phyloP scores from a whole-genome alignment of 768 basidiomycete species.

The Piloderma croceum region DNA sequence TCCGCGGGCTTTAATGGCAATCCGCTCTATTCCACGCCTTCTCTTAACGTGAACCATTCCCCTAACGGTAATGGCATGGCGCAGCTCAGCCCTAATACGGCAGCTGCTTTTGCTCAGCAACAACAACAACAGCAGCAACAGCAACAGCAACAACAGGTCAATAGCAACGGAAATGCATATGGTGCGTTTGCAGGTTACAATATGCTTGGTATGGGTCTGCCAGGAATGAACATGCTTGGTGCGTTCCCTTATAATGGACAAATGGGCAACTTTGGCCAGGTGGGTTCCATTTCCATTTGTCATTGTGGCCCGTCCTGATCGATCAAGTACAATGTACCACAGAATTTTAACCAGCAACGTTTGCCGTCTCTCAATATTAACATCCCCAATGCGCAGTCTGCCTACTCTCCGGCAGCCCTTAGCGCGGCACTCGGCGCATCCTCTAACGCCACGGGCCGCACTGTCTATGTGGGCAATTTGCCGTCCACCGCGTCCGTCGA shows the following conservation, averaged over 20 bases:
- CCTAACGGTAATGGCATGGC: slow-evolving; percentile 46
- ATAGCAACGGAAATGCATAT: slow-evolving; percentile 48
- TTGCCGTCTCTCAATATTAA: slow-evolving; percentile 59
- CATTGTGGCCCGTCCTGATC: neutral
- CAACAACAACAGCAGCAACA: slow-evolving; percentile 28
- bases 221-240: slow-evolving; percentile 64
- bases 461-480: slow-evolving; percentile 95
- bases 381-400: slow-evolving; percentile 66
- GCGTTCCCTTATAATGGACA: slow-evolving; percentile 69
- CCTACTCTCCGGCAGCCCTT: slow-evolving; percentile 75
- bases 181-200: slow-evolving; percentile 59
- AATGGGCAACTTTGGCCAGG: slow-evolving; percentile 68
- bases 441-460: slow-evolving; percentile 67
- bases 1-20: slow-evolving; percentile 33
- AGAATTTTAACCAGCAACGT: slow-evolving; percentile 52
- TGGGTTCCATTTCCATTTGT: slow-evolving; percentile 20
- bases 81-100: slow-evolving; percentile 68
- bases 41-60: slow-evolving; percentile 62
- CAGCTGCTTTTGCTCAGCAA: slow-evolving; percentile 49
- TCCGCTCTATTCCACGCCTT: slow-evolving; percentile 71
- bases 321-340: too few relatives aligned
- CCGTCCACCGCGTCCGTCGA: slow-evolving; percentile 95
- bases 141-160: slow-evolving; percentile 34
- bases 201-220: slow-evolving; percentile 79
- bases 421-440: slow-evolving; percentile 58